Evolutionary conservation across 257 asterid genomes (phyloP), one percentile per base, ranked within the genome.

Genomic region (Eustoma russellianum): DNA sequence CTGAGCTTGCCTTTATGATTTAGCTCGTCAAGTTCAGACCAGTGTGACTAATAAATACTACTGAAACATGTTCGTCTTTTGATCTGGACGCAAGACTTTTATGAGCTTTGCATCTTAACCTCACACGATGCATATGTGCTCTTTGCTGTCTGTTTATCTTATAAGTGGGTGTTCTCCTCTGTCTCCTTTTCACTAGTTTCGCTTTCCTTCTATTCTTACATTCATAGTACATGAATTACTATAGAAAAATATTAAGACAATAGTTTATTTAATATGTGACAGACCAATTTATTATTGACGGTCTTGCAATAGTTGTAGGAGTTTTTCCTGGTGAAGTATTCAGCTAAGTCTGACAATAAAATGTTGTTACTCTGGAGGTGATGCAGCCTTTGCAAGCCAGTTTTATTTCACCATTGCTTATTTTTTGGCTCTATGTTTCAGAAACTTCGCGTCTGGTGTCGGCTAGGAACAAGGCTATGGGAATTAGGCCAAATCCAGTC

Each of bases 361-460:
- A 38, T 38, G 5, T 38, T 16, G 3, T 34, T 3, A 18, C 10
- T 17, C 13, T 55, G 60, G 35, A 38, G 33, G 18, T 18, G 10
- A 10, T 55, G 49, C 7, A 41, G 1, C 1, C 17, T 41, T 13
- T 46, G 52, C 3, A 17, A 47, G 56, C 33, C 63, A 44, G 17
- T 59, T 65, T 61, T 57, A 50, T 64, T 51, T 50, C 51, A 24
- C 43, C 12, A 19, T 10, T 19, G 28, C 63, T 70, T 51, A 68
- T 41, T 43, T 50, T 47, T 40, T 35, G 35, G 54, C 38, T 65
- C 44, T 44, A 53, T 75, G 62, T 79, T 72, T 66, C 86, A 91
- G 98, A 84, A 78, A 64, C 79, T 77, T 66, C 71, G 76, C 41
- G 81, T 87, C 61, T 91, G 98, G 98, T 82, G 85, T 75, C 77